Evolutionary conservation across 495 filamentous ascomycete species (phyloP).

Genomic region (Talaromyces trachyspermus): DNA sequence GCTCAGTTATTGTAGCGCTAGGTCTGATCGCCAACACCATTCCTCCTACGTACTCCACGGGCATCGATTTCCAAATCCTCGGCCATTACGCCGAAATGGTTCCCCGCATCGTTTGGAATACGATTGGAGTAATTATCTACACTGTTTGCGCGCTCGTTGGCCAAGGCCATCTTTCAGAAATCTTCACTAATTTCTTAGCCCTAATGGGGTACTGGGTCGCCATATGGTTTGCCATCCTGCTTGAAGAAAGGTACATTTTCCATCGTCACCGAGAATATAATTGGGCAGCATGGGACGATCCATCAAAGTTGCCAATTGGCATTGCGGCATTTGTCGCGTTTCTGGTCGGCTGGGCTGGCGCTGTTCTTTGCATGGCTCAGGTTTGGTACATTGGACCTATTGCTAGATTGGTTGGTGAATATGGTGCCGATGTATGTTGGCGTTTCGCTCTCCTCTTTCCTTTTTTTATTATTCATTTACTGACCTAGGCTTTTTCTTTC

Average conservation of each 20-base stretch:
- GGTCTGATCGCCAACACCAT: conserved; percentile 67
- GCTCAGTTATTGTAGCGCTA: conserved; percentile 61
- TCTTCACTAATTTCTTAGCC: conserved; percentile 66
- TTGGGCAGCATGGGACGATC: conserved; percentile 56
- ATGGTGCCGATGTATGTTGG: conserved; percentile 50
- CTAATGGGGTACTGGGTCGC: conserved; percentile 71
- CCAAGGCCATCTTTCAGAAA: conserved; percentile 49
- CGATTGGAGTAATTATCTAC: conserved; percentile 50
- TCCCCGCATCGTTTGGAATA: conserved; percentile 59
- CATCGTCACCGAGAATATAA: conserved; percentile 44
- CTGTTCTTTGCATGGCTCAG: conserved; percentile 65
- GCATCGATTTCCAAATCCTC: conserved; percentile 62
- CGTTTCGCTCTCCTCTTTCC: not conserved
- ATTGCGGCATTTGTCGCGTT: conserved; percentile 56
- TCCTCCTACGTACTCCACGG: conserved; percentile 60
- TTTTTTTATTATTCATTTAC: not conserved
- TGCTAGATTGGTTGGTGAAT: conserved; percentile 46
- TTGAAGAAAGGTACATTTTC: conserved; percentile 61
- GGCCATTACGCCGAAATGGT: conserved; percentile 48
- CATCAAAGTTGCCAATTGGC: conserved; percentile 52
- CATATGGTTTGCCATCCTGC: conserved; percentile 55
- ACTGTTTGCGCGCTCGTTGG: conserved; percentile 59
- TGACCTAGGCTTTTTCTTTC: conserved; percentile 11
- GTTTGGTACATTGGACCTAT: conserved; percentile 61
- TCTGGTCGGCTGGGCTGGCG: conserved; percentile 62